These are phyloP conservation scores for Gaertneriomyces semiglobifer DNA, from an alignment of 192 early-diverging fungal genomes.

Conservation along the genomic window DNA sequence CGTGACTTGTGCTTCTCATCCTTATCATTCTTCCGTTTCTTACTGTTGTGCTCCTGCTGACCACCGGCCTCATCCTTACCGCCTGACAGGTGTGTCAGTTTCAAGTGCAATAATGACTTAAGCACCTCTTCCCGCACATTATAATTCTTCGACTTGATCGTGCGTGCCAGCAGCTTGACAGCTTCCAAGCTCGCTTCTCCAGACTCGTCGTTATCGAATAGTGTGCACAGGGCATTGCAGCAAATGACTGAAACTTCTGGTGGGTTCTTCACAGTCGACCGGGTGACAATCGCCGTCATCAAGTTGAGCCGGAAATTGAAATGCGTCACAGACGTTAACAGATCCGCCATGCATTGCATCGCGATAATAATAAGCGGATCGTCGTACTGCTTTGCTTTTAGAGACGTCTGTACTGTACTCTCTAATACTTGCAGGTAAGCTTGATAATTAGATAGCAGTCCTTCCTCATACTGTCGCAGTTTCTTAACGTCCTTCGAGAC, in stretches of 20 bases:
- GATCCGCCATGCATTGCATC: conserved; percentile 76
- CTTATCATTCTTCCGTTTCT: conserved; percentile 45
- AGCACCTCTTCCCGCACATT: conserved; percentile 60
- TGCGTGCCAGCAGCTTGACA: conserved; percentile 77
- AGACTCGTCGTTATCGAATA: conserved; percentile 81
- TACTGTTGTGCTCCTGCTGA: conserved; percentile 28
- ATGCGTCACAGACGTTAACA: conserved; percentile 78
- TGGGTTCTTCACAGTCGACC: conserved; percentile 64
- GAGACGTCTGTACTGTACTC: conserved; percentile 25
- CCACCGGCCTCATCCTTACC: conserved; percentile 25
- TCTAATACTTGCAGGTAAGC: conserved; percentile 76
- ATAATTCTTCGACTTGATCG: conserved; percentile 79
- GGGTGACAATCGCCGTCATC: conserved; percentile 74
- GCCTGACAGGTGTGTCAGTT: conserved; percentile 70
- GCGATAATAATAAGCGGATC: conserved; percentile 51
- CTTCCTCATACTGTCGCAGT: conserved; percentile 81
- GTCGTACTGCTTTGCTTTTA: conserved; percentile 13
- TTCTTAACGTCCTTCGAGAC: conserved; percentile 90
- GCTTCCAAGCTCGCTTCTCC: conserved; percentile 85
- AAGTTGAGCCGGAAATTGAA: conserved; percentile 95
- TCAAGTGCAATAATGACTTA: conserved; percentile 74
- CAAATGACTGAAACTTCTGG: conserved; percentile 67
- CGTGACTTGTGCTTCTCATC: conserved; percentile 49
- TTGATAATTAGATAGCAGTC: conserved; percentile 79
- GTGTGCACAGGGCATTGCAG: conserved; percentile 68